phyloP scores from a whole-genome alignment of 495 filamentous ascomycete species.

The Penicillium waksmanii region DNA sequence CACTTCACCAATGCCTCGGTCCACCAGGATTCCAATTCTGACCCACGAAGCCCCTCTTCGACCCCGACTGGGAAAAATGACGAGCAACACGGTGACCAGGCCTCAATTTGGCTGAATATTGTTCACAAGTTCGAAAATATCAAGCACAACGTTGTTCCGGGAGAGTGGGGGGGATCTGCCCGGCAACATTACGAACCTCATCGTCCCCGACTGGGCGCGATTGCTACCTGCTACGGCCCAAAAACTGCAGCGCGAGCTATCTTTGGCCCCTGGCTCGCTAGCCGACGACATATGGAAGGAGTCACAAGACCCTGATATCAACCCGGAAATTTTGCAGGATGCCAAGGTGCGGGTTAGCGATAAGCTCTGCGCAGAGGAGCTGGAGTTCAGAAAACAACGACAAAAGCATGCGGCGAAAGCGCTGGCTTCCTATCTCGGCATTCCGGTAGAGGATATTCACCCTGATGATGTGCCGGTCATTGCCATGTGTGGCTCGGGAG shows the following conservation, averaged over 20 bases:
- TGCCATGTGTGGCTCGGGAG: slow-evolving; percentile 90
- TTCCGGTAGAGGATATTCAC: slow-evolving; percentile 80
- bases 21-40: slow-evolving; percentile 17
- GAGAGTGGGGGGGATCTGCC: slow-evolving; percentile 64
- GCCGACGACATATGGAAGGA: slow-evolving; percentile 94
- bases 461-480: slow-evolving; percentile 91
- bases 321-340: slow-evolving; percentile 82
- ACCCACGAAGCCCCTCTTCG: slow-evolving; percentile 8
- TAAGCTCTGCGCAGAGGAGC: slow-evolving; percentile 84
- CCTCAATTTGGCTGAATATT: slow-evolving; percentile 63
- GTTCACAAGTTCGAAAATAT: slow-evolving; percentile 57
- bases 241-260: slow-evolving; percentile 88
- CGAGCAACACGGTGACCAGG: slow-evolving; percentile 11
- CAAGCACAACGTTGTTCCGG: slow-evolving; percentile 54
- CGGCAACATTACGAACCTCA: slow-evolving; percentile 66
- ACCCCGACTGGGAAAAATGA: background rate
- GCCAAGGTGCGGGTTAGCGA: slow-evolving; percentile 80
- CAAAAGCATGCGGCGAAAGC: slow-evolving; percentile 67
- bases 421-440: slow-evolving; percentile 76
- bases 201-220: slow-evolving; percentile 82
- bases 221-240: slow-evolving; percentile 73
- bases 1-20: slow-evolving; percentile 29
- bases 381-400: slow-evolving; percentile 66
- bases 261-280: slow-evolving; percentile 80
- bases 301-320: slow-evolving; percentile 76